Percentiles rank a stretch among this genome's conserved stretches.
phyloP scores from a whole-genome alignment of 78 protist genomes.

The Paratrimastix pyriformis region DNA sequence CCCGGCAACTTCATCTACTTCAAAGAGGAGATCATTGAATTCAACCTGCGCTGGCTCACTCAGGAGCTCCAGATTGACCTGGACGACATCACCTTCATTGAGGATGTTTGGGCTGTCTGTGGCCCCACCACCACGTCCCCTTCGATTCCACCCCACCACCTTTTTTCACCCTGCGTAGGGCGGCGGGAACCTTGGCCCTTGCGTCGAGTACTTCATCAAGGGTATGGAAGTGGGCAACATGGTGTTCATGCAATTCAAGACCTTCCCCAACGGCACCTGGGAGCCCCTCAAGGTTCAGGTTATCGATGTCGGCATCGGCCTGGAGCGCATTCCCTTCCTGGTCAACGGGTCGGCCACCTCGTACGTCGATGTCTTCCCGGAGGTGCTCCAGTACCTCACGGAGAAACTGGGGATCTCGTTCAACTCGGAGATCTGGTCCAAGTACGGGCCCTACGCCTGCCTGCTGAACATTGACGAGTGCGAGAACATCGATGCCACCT shows the following conservation, averaged over 20 bases:
- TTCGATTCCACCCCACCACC: no score
- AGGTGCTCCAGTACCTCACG: slow-evolving; percentile 1
- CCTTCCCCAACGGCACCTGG: not conserved
- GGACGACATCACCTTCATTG: slow-evolving; percentile 25
- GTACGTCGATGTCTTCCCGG: slow-evolving; percentile 24
- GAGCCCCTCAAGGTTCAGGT: slow-evolving; percentile 13
- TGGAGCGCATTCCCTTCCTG: slow-evolving; percentile 38
- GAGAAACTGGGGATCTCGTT: not conserved
- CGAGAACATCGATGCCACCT: slow-evolving; percentile 14
- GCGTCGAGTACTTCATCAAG: slow-evolving; percentile 32
- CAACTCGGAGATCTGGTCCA: not conserved
- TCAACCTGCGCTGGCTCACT: slow-evolving; percentile 29
- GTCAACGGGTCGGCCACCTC: slow-evolving; percentile 40
- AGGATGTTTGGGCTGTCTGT: slow-evolving; percentile 39
- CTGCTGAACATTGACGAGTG: slow-evolving; percentile 36
- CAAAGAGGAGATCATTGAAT: slow-evolving; percentile 20
- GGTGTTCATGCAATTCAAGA: slow-evolving; percentile 34
- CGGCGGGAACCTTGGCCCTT: slow-evolving; percentile 44
- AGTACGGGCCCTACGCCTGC: slow-evolving; percentile 23
- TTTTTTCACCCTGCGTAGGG: no score
- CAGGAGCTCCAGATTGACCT: not conserved
- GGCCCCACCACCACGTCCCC: no score
- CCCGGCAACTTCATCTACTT: slow-evolving; percentile 1
- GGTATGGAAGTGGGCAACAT: slow-evolving; percentile 45
- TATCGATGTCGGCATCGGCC: slow-evolving; percentile 42